Percentiles rank a stretch among this genome's conserved stretches.
phyloP scores from a whole-genome alignment of 23 red algal genomes.

The Gracilaria gracilis region DNA sequence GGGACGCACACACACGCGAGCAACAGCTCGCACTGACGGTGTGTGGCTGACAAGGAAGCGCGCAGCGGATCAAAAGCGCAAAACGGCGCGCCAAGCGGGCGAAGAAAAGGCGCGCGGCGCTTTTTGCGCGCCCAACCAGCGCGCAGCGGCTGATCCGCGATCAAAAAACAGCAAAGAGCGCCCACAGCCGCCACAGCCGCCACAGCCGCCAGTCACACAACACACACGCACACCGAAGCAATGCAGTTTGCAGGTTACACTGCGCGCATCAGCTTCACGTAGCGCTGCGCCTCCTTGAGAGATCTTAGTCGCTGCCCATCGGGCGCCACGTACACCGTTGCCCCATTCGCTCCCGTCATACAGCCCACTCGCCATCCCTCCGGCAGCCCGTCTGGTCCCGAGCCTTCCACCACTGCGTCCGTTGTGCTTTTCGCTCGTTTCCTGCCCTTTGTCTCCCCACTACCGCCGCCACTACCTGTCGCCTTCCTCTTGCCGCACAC shows the following conservation, averaged over 20 bases:
- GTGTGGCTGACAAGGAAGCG: no score
- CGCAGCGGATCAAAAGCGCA: no score
- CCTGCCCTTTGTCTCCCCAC: not conserved
- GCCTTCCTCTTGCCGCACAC: constrained; percentile 43
- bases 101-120: not conserved
- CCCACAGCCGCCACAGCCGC: no score
- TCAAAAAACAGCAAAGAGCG: no score
- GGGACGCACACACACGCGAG: no score
- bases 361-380: constrained; percentile 61
- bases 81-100: no score
- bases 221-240: no score
- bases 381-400: constrained; percentile 68
- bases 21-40: no score
- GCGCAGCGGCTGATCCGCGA: not conserved
- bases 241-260: not conserved
- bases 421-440: constrained; percentile 7
- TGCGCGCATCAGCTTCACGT: constrained; percentile 61
- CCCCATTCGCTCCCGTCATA: no score
- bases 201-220: no score
- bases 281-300: constrained; percentile 66
- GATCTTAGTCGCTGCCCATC: constrained; percentile 64
- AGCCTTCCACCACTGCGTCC: constrained; percentile 1
- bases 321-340: constrained; percentile 54
- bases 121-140: no score
- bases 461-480: not conserved